phyloP scores from a whole-genome alignment of 1,139 yeast genomes.

The Yamadazyma friedrichii region DNA sequence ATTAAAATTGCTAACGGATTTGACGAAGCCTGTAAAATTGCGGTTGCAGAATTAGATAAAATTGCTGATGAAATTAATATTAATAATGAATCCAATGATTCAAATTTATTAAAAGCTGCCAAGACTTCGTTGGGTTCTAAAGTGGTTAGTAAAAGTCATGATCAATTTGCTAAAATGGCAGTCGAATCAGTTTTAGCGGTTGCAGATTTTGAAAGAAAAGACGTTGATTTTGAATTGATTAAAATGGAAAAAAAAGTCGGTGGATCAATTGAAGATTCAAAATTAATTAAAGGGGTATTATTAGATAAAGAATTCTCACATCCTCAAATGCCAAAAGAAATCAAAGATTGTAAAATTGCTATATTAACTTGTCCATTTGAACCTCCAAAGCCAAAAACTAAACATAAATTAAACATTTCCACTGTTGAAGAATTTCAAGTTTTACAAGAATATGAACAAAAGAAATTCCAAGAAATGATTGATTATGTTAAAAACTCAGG shows the following conservation, averaged over 20 bases:
- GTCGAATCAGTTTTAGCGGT: constrained; percentile 94
- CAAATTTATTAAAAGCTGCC: constrained; percentile 80
- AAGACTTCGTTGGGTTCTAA: constrained; percentile 94
- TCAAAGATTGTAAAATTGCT: constrained; percentile 84
- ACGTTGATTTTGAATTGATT: constrained; percentile 94
- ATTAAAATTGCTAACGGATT: constrained; percentile 96
- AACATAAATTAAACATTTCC: constrained; percentile 92
- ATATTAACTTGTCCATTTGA: constrained; percentile 97
- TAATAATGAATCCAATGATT: constrained; percentile 45
- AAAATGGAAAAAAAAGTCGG: constrained; percentile 96
- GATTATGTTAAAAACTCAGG: constrained; percentile 83
- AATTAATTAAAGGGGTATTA: constrained; percentile 84
- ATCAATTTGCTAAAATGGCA: constrained; percentile 93
- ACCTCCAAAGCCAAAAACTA: constrained; percentile 99
- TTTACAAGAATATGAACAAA: constrained; percentile 88
- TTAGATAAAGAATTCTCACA: constrained; percentile 96
- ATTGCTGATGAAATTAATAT: constrained; percentile 65
- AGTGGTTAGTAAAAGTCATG: constrained; percentile 91
- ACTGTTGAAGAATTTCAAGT: constrained; percentile 89
- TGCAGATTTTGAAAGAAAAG: constrained; percentile 87
- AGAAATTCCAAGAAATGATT: constrained; percentile 90
- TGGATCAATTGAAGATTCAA: constrained; percentile 85
- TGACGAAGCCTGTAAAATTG: constrained; percentile 94
- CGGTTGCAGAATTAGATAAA: constrained; percentile 70
- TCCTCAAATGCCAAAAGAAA: constrained; percentile 92